Conservation (phyloP, 2,329 filamentous ascomycete species). For the Diaporthe humulicola region DNA sequence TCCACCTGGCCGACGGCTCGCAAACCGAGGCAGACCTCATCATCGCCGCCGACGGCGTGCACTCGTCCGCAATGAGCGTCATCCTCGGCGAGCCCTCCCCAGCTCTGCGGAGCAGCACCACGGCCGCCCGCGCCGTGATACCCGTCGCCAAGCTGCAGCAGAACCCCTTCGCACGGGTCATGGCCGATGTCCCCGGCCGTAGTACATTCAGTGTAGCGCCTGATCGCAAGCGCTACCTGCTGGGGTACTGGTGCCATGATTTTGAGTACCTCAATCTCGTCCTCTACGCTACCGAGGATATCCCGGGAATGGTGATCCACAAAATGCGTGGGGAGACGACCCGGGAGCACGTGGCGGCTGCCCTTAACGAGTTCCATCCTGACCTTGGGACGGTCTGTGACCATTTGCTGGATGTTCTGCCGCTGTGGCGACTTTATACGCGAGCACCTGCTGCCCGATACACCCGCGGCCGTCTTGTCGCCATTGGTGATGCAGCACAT, state of each 20-base stretch:
- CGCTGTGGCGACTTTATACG: slow-evolving; percentile 17
- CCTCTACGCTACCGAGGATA: slow-evolving; percentile 16
- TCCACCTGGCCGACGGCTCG: slow-evolving; percentile 13
- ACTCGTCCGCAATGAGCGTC: slow-evolving; percentile 15
- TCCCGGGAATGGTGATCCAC: slow-evolving; percentile 17
- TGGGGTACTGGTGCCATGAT: slow-evolving; percentile 15
- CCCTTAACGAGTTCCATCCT: slow-evolving; percentile 11
- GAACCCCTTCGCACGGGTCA: slow-evolving; percentile 2
- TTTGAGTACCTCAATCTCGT: slow-evolving; percentile 21
- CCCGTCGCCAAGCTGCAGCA: slow-evolving; percentile 1
- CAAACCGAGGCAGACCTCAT: slow-evolving; percentile 6
- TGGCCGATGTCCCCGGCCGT: slow-evolving; percentile 1
- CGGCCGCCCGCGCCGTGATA: slow-evolving; percentile 8
- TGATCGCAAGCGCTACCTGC: slow-evolving; percentile 13
- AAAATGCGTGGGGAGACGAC: slow-evolving; percentile 5
- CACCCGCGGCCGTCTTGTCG: slow-evolving; percentile 18
- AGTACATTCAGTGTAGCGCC: slow-evolving; percentile 12
- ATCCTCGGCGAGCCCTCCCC: slow-evolving; percentile 19
- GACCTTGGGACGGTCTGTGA: slow-evolving; percentile 20
- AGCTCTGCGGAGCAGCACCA: slow-evolving; percentile 3
- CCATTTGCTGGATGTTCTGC: slow-evolving; percentile 13
- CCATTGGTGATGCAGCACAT: slow-evolving; percentile 23
- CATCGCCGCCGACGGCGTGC: slow-evolving; percentile 19
- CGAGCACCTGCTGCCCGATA: slow-evolving; percentile 3
- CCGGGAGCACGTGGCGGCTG: not conserved